Evolutionary conservation across 106 monocot species (phyloP).

Genomic region (Phalaenopsis equestris): DNA sequence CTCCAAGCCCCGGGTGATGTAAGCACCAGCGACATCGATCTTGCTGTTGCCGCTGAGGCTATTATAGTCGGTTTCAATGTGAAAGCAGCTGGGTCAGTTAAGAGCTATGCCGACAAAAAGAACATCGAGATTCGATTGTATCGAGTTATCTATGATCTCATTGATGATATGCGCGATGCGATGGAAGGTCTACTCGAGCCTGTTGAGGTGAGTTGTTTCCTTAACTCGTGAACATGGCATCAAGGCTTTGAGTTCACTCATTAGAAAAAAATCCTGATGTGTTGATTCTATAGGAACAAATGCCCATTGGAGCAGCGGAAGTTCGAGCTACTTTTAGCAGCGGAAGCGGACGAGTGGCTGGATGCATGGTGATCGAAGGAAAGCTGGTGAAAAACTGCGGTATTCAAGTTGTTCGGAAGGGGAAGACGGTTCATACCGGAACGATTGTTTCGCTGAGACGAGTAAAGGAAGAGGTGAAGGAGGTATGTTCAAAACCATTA

Average conservation of each 20-base stretch:
- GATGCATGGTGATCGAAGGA: constrained; percentile 92
- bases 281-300: constrained; percentile 50
- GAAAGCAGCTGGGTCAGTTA: constrained; percentile 75
- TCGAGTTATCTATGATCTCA: constrained; percentile 84
- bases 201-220: constrained; percentile 59
- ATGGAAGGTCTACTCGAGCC: constrained; percentile 96
- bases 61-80: constrained; percentile 96
- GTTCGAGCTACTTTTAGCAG: constrained; percentile 85
- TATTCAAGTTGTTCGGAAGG: constrained; percentile 59
- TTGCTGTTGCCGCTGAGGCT: constrained; percentile 78
- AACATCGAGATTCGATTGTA: constrained; percentile 88
- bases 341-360: constrained; percentile 92
- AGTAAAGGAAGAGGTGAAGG: constrained; percentile 96
- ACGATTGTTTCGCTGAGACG: constrained; percentile 68
- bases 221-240: neutral
- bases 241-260: neutral
- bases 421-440: constrained; percentile 56
- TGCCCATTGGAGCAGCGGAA: constrained; percentile 68
- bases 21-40: constrained; percentile 76
- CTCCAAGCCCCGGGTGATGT: constrained; percentile 95
- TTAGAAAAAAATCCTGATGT: neutral
- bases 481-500: constrained; percentile 40
- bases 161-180: constrained; percentile 80
- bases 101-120: constrained; percentile 76
- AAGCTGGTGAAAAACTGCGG: constrained; percentile 76